Evolutionary conservation across 2,329 filamentous ascomycete species (phyloP).

Genomic region (Cryphonectria nitschkei): DNA sequence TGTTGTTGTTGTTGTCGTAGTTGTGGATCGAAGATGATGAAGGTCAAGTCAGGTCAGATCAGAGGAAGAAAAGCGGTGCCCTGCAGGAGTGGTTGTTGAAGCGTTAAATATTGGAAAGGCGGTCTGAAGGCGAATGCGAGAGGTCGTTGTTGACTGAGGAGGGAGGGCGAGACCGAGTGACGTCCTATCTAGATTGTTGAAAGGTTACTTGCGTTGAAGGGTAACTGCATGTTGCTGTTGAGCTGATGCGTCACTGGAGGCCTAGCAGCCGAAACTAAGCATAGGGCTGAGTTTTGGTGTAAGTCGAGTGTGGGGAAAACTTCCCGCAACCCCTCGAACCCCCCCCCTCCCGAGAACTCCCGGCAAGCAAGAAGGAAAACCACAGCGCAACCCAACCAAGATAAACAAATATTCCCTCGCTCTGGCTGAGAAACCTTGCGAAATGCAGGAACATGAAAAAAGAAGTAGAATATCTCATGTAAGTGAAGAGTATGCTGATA

Average conservation of each 20-base stretch:
- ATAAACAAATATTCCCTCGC: no score
- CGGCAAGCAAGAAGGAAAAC: not conserved
- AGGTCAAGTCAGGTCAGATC: not conserved
- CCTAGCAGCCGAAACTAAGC: constrained; percentile 18
- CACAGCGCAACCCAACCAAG: not conserved
- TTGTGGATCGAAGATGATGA: not conserved
- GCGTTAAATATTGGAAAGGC: not conserved
- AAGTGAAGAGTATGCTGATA: not conserved
- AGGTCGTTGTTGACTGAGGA: not conserved
- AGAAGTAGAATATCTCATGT: not conserved
- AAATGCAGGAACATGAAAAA: not conserved
- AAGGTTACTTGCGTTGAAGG: not conserved
- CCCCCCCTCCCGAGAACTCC: no score
- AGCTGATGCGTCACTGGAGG: constrained; percentile 23
- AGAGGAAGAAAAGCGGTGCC: not conserved
- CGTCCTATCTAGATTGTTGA: not conserved
- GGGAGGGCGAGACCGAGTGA: not conserved
- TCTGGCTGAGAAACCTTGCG: not conserved
- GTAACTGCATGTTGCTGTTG: not conserved
- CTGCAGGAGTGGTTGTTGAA: not conserved
- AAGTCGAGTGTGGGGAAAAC: constrained; percentile 18
- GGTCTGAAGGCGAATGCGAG: not conserved
- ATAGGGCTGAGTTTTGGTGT: constrained; percentile 23
- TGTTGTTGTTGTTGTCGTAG: not conserved
- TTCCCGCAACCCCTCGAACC: not conserved